phyloP scores from a whole-genome alignment of 768 basidiomycete species.

The Mycena chlorophos region DNA sequence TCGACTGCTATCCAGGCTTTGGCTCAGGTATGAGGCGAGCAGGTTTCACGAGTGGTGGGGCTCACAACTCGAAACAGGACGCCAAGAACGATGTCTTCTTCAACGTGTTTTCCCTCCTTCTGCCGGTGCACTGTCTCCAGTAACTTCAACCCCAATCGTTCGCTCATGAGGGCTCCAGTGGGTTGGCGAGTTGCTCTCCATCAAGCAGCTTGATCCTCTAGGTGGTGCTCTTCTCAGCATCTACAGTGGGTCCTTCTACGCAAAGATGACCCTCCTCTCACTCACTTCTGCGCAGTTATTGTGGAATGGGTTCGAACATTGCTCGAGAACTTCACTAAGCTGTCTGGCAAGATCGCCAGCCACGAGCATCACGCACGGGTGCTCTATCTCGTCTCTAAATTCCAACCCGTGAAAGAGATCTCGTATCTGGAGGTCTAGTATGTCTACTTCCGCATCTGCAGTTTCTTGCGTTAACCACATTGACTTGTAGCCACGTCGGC shows the following conservation, averaged over 20 bases:
- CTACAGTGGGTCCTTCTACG: constrained; percentile 9
- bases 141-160: too few species aligned
- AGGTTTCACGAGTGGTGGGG: background rate
- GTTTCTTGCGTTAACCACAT: background rate
- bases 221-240: constrained; percentile 21
- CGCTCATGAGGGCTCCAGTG: constrained; percentile 1
- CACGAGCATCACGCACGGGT: constrained; percentile 18
- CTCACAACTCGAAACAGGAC: constrained; percentile 6
- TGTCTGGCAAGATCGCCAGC: constrained; percentile 20
- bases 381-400: constrained; percentile 16
- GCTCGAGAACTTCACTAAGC: constrained; percentile 21
- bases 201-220: constrained; percentile 20
- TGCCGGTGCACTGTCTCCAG: too few species aligned
- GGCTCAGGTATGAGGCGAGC: constrained; percentile 11
- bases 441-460: background rate
- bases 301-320: constrained; percentile 19
- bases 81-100: constrained; percentile 24
- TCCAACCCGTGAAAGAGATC: constrained; percentile 17
- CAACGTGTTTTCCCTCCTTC: constrained; percentile 21
- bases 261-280: background rate
- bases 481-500: constrained; percentile 13
- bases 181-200: constrained; percentile 20
- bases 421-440: constrained; percentile 23
- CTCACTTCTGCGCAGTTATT: constrained; percentile 6
- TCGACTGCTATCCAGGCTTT: constrained; percentile 18